Evolutionary conservation across 2,329 filamentous ascomycete species (phyloP), one percentile per base, ranked within the genome.

Genomic region (Teratosphaeria pseudoeucalypti): DNA sequence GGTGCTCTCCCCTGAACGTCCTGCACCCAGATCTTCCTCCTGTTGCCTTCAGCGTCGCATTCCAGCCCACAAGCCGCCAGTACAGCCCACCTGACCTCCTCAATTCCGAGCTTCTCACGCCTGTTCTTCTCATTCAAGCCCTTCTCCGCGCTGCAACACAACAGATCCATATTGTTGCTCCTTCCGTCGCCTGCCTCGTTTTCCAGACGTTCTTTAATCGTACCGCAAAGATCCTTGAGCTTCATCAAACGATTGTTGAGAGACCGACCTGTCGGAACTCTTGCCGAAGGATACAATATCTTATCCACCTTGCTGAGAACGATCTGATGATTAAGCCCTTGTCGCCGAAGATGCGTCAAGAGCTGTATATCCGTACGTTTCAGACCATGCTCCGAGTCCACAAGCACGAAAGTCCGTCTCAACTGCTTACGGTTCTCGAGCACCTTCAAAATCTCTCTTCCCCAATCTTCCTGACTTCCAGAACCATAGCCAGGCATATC

Each of bases 401-500:
- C 74, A 2, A 89, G 77, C 43, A 90, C 72, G 66, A 87, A 89
- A 0, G 81, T 82, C 57, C 84, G 75, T 10, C 82, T 76, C 52
- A 87, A 82, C 74, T 89, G 83, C 67, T 81, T 84, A 62, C 86
- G 77, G 52, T 77, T 76, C 63, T 78, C 75, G 34, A 90, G 71
- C 72, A 87, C 89, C 70, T 87, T 88, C 75, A 88, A 77, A 61
- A 88, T 86, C 71, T 88, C 83, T 27, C 72, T 68, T 0, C 86
- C 86, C 85, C 86, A 89, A 65, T 83, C 81, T 9, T 76, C 71
- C 37, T 80, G 73, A 67, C 82, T 84, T 1, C 81, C 85, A 59
- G 82, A 79, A 3, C 86, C 86, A 67, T 89, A 89, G 0, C 86
- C 86, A 1, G 86, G 87, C 81, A 87, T 87, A 70, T 90, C 86